A percentile compares a stretch with the other conserved stretches of the same genome.
These are phyloP conservation scores for Kodamaea sagamina DNA, from an alignment of 805 yeast genomes.

Conservation along the genomic window DNA sequence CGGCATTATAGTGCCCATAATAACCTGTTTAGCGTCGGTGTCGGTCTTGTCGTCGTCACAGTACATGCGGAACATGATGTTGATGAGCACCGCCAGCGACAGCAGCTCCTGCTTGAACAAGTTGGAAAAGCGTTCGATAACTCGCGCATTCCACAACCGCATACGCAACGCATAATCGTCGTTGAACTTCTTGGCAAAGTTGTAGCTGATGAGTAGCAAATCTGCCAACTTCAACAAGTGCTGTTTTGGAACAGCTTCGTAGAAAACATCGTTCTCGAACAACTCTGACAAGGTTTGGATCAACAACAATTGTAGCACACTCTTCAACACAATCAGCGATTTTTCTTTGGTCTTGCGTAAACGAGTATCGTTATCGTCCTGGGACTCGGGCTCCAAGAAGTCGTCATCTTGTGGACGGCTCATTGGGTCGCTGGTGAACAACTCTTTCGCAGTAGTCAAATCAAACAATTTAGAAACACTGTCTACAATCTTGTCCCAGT, in stretches of 20 bases:
- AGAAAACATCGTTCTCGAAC: conserved; percentile 68
- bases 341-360: conserved; percentile 53
- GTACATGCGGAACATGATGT: conserved; percentile 77
- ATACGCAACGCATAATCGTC: conserved; percentile 85
- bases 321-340: conserved; percentile 83
- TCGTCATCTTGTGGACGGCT: conserved; percentile 26
- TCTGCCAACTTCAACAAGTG: conserved; percentile 61
- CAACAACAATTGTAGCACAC: conserved; percentile 86
- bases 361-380: conserved; percentile 36
- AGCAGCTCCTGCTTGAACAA: conserved; percentile 88
- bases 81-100: conserved; percentile 83
- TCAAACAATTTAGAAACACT: conserved; percentile 73
- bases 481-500: conserved; percentile 73
- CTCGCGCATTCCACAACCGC: conserved; percentile 88
- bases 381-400: conserved; percentile 22
- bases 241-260: conserved; percentile 64
- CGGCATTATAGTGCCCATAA: conserved; percentile 59
- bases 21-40: conserved; percentile 44
- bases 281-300: conserved; percentile 84
- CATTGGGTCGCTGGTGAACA: conserved; percentile 64
- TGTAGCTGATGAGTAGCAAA: conserved; percentile 67
- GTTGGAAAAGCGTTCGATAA: conserved; percentile 90
- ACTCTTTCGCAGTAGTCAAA: conserved; percentile 81
- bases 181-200: conserved; percentile 84
- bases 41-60: conserved; percentile 59